A percentile compares a stretch with the other conserved stretches of the same genome.
Evolutionary conservation across 202 grass and related monocot species (phyloP).

Genomic region (Elaeis oleifera): DNA sequence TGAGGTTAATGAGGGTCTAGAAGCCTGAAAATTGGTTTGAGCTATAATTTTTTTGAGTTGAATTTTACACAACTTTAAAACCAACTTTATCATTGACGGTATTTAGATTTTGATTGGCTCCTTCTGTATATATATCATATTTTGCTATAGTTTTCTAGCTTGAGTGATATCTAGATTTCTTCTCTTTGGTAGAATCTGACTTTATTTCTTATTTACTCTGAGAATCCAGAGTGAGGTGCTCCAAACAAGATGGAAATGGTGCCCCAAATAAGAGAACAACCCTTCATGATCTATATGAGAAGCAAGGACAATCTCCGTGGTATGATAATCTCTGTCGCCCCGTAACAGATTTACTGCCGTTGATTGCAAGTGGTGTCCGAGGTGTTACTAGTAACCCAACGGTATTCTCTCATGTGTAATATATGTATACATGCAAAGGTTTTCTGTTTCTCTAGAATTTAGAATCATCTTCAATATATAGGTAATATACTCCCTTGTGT

Average conservation of each 20-base stretch:
- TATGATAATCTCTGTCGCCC: slow-evolving; percentile 97
- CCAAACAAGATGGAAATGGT: slow-evolving; percentile 61
- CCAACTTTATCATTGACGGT: too few species aligned
- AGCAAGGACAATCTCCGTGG: slow-evolving; percentile 90
- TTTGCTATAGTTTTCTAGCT: too few species aligned
- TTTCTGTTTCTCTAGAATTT: neutral
- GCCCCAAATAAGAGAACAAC: slow-evolving; percentile 52
- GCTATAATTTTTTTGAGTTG: too few species aligned
- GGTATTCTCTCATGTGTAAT: slow-evolving; percentile 18
- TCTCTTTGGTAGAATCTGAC: neutral
- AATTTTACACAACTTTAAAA: too few species aligned
- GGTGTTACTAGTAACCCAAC: slow-evolving; percentile 98
- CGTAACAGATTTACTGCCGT: slow-evolving; percentile 71
- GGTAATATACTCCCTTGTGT: too few species aligned
- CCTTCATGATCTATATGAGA: slow-evolving; percentile 83
- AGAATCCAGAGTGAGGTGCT: slow-evolving; percentile 49
- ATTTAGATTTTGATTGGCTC: too few species aligned
- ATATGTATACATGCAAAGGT: too few species aligned
- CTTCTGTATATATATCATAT: too few species aligned
- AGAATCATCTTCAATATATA: too few species aligned
- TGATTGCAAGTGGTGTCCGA: slow-evolving; percentile 67
- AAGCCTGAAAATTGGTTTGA: too few species aligned
- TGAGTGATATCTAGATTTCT: too few species aligned
- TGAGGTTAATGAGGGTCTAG: too few species aligned
- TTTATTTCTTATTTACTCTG: neutral